Base-by-base conservation (phyloP, 2,329 filamentous ascomycete genomes). In the Beauveria scarabaeidicola region DNA sequence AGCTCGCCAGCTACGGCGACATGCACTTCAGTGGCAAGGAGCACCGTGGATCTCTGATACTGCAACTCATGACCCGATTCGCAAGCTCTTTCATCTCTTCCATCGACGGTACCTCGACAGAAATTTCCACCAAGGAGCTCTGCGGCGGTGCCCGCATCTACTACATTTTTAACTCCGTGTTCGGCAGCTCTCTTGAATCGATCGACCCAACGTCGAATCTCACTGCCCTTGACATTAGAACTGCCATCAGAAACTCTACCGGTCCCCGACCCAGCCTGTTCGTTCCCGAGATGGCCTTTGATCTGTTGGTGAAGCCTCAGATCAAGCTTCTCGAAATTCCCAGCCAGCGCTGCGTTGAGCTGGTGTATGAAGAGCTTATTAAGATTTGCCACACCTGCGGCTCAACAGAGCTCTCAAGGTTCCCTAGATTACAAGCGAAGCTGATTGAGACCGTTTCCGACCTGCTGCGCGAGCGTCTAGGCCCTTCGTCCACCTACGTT, bases 381-480 rank as follows among this genome's bases (percentile, higher is more conserved):
- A 99, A 99, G 77, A 97, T 99, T 66, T 97, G 94, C 76, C 94
- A 99, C 72, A 99, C 94, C 1, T 99, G 94, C 75, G 94, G 94
- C 63, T 97, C 91, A 2, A 95, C 89, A 17, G 94, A 99, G 73
- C 84, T 99, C 21, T 89, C 90, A 57, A 84, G 94, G 63, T 99
- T 93, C 73, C 94, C 94, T 13, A 85, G 94, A 63, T 79, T 99
- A 57, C 94, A 99, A 75, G 94, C 87, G 56, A 97, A 97, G 76
- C 86, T 99, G 47, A 99, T 99, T 64, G 94, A 99, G 74, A 93
- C 97, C 19, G 94, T 99, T 2, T 97, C 94, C 7, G 94, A 99
- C 71, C 84, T 99, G 48, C 81, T 99, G 55, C 87, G 94, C 58
- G 94, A 99, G 76, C 85, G 93, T 62, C 81, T 99, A 6, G 94